phyloP scores from a whole-genome alignment of 352 stramenopile species.

The Phytophthora meadii region DNA sequence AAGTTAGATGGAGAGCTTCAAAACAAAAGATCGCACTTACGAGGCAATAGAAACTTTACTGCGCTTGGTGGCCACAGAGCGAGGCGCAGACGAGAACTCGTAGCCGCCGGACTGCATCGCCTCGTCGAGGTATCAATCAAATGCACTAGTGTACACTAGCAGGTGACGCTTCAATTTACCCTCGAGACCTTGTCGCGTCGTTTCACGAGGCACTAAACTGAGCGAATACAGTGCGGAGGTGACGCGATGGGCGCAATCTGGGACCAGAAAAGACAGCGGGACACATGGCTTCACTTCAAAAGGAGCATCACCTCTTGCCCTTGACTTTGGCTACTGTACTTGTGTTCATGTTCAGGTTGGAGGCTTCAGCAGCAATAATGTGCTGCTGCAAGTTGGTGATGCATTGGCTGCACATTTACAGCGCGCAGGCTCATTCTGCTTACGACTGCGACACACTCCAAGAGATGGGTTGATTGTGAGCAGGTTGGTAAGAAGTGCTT shows the following conservation, averaged over 20 bases:
- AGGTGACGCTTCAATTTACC: constrained; percentile 20
- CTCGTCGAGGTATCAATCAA: constrained; percentile 1
- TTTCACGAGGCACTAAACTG: constrained; percentile 15
- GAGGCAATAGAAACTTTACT: constrained; percentile 45
- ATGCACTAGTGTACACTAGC: too few species aligned
- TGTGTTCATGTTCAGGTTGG: too few species aligned
- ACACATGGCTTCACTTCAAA: constrained; percentile 23
- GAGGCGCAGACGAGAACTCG: constrained; percentile 73
- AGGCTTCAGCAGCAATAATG: not conserved
- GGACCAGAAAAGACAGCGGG: constrained; percentile 15
- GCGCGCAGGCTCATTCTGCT: too few species aligned
- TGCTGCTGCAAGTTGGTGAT: not conserved
- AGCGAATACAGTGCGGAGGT: constrained; percentile 3
- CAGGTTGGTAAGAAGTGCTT: constrained; percentile 2
- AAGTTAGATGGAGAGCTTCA: too few species aligned
- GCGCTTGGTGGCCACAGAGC: constrained; percentile 79
- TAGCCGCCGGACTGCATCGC: constrained; percentile 66
- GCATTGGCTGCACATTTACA: not conserved
- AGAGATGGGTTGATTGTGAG: constrained; percentile 22
- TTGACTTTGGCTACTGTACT: too few species aligned
- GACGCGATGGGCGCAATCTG: constrained; percentile 13
- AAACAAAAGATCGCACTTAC: constrained; percentile 32
- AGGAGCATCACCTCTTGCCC: not conserved
- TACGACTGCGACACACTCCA: not conserved
- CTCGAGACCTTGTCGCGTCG: constrained; percentile 22